A percentile compares a stretch with the other conserved stretches of the same genome.
These are phyloP conservation scores for Globisporangium okanoganense DNA, from an alignment of 352 stramenopile species.

Conservation along the genomic window DNA sequence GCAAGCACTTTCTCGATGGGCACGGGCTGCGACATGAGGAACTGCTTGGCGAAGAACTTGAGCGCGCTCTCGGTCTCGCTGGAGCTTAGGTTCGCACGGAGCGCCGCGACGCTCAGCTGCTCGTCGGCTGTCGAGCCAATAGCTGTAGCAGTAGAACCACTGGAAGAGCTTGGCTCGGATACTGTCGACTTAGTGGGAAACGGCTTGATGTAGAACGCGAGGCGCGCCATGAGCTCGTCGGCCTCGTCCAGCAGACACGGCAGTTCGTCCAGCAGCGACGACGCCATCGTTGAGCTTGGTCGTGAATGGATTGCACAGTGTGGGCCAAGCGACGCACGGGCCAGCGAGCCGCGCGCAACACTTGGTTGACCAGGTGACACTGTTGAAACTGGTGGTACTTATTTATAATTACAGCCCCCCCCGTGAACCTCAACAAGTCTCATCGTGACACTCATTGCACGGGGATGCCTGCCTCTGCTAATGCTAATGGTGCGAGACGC, in stretches of 20 bases:
- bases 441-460: not conserved
- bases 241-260: constrained; percentile 57
- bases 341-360: not conserved
- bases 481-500: not conserved
- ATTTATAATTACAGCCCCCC: not conserved
- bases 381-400: not conserved
- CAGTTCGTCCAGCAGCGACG: constrained; percentile 55
- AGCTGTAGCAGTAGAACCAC: not conserved
- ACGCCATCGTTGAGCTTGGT: constrained; percentile 37
- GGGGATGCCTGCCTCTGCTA: not conserved
- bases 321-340: not conserved
- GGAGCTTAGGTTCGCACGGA: constrained; percentile 4
- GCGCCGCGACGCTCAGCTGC: not conserved
- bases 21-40: constrained; percentile 21
- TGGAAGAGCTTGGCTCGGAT: too few relatives aligned
- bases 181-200: not conserved
- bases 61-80: constrained; percentile 14
- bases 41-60: constrained; percentile 41
- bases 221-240: constrained; percentile 47
- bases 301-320: not conserved
- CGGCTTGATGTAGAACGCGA: constrained; percentile 32
- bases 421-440: not conserved
- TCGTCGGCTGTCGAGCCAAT: not conserved
- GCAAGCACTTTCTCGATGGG: constrained; percentile 23
- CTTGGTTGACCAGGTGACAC: not conserved